Evolutionary conservation across 2,329 filamentous ascomycete genomes (phyloP), one percentile per base, ranked within the genome.

Genomic region (Fusarium devonianum): DNA sequence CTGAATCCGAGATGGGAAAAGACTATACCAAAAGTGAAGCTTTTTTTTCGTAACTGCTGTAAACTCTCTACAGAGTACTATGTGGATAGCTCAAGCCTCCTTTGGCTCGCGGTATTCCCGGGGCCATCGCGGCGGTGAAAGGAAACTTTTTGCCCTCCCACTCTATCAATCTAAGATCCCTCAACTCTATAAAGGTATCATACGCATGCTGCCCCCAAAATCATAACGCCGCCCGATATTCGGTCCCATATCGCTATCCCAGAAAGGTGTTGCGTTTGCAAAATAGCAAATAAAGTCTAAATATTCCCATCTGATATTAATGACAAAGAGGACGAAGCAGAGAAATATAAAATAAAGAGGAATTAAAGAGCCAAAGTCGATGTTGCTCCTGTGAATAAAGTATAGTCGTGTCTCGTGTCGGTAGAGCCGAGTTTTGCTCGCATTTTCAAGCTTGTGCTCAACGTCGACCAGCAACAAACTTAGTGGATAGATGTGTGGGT

Each of bases 171-270:
- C 22, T 14, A 13, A n/a, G 4, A 25, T 16, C 25, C 30, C 18
- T 19, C 4, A 16, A 41, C 22, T 23, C 37, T 41, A 48, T 42
- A 36, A 17, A 19, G 32, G 10, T 36, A 49, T 32, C 16, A 26
- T 18, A 26, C 21, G n/a, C 12, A 46, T 25, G 13, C 32, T 46
- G 22, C 32, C 18, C 34, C 44, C 22, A 42, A 36, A 33, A 13
- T 39, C 23, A 38, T 17, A 35, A 53, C 26, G 35, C 39, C 48
- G 17, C 33, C 38, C 37, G 13, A 37, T 34, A n/a, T n/a, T n/a
- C 25, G 17, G 14, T 30, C 49, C n/a, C 33, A 28, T 14, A 22
- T 13, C 26, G 19, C 14, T 19, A 11, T 17, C 29, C 9, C 23
- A 19, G 7, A 25, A 35, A n/a, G 17, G 25, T 12, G 21, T 17